These are phyloP conservation scores for Aspergillus sp. DNA, from an alignment of 2,329 filamentous ascomycete species.

Conservation along the genomic window DNA sequence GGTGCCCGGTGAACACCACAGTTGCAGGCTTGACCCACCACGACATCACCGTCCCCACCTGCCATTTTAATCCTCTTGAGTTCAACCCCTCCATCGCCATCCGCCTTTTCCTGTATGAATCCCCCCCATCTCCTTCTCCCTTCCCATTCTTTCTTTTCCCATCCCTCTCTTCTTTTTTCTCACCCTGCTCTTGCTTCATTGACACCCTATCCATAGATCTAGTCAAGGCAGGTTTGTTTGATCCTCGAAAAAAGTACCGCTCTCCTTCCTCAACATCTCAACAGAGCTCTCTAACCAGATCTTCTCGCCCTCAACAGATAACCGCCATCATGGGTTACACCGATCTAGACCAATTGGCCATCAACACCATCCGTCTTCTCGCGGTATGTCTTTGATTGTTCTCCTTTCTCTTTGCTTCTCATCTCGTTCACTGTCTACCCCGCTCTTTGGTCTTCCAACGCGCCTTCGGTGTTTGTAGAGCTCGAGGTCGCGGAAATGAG, in stretches of 20 bases:
- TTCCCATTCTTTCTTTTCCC: conserved; percentile 13
- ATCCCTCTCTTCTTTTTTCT: conserved; percentile 18
- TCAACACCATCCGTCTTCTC: conserved; percentile 97
- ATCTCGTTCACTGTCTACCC: not conserved
- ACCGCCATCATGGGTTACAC: conserved; percentile 75
- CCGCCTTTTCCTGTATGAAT: conserved; percentile 8
- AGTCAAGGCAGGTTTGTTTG: conserved; percentile 8
- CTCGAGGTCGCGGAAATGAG: not conserved
- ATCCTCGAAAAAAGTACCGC: conserved; percentile 20
- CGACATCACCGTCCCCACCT: conserved; percentile 37
- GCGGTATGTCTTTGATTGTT: conserved; percentile 67
- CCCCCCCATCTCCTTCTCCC: conserved; percentile 11
- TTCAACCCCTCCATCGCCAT: conserved; percentile 17
- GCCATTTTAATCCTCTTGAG: conserved; percentile 21
- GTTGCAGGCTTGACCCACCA: conserved; percentile 21
- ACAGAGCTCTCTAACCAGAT: conserved; percentile 16
- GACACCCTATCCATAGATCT: conserved; percentile 3
- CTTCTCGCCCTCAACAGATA: conserved; percentile 20
- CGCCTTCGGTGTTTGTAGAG: not conserved
- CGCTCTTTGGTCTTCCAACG: conserved; percentile 5
- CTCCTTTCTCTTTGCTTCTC: not conserved
- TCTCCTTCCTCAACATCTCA: not conserved
- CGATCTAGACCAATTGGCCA: conserved; percentile 83
- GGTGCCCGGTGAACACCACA: conserved; percentile 15
- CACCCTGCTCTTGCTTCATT: conserved; percentile 10